These are phyloP conservation scores for Naganishia randhawae DNA, from an alignment of 768 basidiomycete genomes.

Conservation along the genomic window DNA sequence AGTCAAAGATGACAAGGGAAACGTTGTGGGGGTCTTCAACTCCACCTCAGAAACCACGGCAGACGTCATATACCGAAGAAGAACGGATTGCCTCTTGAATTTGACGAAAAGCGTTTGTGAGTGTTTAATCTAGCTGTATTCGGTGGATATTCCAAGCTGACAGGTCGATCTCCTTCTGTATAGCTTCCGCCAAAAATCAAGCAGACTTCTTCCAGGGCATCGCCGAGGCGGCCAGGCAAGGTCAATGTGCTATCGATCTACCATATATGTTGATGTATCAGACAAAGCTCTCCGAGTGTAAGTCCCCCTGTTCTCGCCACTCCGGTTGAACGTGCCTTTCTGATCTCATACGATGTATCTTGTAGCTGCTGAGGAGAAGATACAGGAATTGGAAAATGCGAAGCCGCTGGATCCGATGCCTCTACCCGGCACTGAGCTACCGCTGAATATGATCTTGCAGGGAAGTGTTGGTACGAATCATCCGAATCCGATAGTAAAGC, in stretches of 20 bases:
- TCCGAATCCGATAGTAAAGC: neutral
- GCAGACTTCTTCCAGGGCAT: slow-evolving; percentile 18
- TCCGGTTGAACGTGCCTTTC: neutral
- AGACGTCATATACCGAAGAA: slow-evolving; percentile 15
- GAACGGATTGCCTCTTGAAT: slow-evolving; percentile 12
- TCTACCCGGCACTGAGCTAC: slow-evolving; percentile 7
- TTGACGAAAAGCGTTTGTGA: slow-evolving; percentile 8
- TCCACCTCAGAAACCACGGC: neutral
- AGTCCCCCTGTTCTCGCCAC: neutral
- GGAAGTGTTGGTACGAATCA: slow-evolving; percentile 3
- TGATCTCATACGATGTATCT: too few relatives aligned
- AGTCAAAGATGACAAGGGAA: slow-evolving; percentile 12
- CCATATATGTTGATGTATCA: slow-evolving; percentile 21
- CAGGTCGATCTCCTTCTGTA: neutral
- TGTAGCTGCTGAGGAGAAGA: slow-evolving; percentile 9
- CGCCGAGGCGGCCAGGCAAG: neutral
- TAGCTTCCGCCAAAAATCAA: slow-evolving; percentile 17
- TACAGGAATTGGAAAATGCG: slow-evolving; percentile 13
- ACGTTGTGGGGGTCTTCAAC: neutral
- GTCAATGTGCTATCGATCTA: slow-evolving; percentile 9
- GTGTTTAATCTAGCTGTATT: neutral
- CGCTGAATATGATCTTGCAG: slow-evolving; percentile 8
- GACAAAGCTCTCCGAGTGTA: slow-evolving; percentile 7
- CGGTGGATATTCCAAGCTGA: neutral
- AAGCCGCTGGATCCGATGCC: slow-evolving; percentile 21